These are phyloP conservation scores for Lichenothelia convexa DNA, from an alignment of 495 filamentous ascomycete genomes.

Conservation along the genomic window DNA sequence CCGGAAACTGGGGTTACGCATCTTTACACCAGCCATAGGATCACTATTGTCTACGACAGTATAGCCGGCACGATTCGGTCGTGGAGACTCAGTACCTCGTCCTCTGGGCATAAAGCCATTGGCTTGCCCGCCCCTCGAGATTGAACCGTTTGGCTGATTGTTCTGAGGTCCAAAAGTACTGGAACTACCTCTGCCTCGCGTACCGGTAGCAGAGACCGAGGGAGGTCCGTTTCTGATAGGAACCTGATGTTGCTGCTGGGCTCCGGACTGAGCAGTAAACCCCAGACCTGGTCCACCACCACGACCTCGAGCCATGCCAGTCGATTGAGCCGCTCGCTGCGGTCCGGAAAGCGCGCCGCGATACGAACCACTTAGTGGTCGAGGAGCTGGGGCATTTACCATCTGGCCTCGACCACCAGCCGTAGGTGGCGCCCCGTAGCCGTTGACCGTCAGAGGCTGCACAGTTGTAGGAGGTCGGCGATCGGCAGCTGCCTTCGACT, in stretches of 20 bases:
- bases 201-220: not conserved
- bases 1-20: slow-evolving; percentile 35
- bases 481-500: slow-evolving; percentile 45
- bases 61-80: slow-evolving; percentile 31
- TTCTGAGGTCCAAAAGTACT: slow-evolving; percentile 4
- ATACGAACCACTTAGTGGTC: slow-evolving; percentile 52
- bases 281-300: slow-evolving; percentile 5
- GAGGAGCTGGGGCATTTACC: slow-evolving; percentile 46
- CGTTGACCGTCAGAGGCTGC: slow-evolving; percentile 36
- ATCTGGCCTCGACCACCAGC: slow-evolving; percentile 42
- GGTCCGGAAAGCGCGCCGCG: slow-evolving; percentile 42
- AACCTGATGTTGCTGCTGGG: slow-evolving; percentile 11
- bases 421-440: slow-evolving; percentile 32
- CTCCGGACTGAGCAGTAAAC: not conserved
- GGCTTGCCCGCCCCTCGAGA: slow-evolving; percentile 5
- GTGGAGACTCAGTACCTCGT: slow-evolving; percentile 7
- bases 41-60: slow-evolving; percentile 31
- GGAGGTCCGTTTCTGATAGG: slow-evolving; percentile 9
- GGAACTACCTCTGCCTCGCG: not conserved
- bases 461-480: slow-evolving; percentile 29
- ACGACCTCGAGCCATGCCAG: slow-evolving; percentile 14
- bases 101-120: slow-evolving; percentile 8
- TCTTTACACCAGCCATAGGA: slow-evolving; percentile 29
- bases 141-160: slow-evolving; percentile 2
- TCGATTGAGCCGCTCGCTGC: slow-evolving; percentile 14